Conservation (phyloP, 2,329 filamentous ascomycete genomes). For the Harringtonia aguacate region DNA sequence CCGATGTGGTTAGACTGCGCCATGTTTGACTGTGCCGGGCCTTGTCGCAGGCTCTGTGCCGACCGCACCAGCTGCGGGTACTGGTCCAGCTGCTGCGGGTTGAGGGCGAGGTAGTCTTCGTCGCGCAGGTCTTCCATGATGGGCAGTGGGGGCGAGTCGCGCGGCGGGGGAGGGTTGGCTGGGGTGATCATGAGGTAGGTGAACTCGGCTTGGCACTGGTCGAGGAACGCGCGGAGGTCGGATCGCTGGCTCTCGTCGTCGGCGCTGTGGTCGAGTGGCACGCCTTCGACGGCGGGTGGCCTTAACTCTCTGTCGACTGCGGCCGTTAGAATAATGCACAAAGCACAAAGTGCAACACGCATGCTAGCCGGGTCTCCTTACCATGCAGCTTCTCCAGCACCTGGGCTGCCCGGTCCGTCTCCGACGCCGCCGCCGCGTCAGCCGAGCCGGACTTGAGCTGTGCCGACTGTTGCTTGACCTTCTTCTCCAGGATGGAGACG, state of each 20-base stretch:
- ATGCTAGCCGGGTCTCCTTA: too few species aligned
- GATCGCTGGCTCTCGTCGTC: conserved; percentile 41
- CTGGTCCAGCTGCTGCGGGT: conserved; percentile 36
- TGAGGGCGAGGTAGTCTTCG: conserved; percentile 30
- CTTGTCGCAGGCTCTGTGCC: conserved; percentile 28
- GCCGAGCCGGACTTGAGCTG: conserved; percentile 48
- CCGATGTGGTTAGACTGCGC: conserved; percentile 38
- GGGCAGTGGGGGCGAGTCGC: conserved; percentile 45
- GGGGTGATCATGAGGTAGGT: conserved; percentile 59
- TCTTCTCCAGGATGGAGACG: conserved; percentile 78
- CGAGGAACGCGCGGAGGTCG: conserved; percentile 50
- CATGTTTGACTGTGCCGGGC: conserved; percentile 27
- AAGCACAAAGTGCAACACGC: not conserved
- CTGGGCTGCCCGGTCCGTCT: conserved; percentile 28
- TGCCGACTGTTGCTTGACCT: conserved; percentile 70
- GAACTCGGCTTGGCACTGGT: conserved; percentile 55
- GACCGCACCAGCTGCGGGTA: conserved; percentile 27
- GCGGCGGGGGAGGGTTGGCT: conserved; percentile 53
- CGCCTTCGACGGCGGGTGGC: conserved; percentile 30
- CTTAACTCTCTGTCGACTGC: conserved; percentile 30
- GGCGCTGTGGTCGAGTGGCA: conserved; percentile 32
- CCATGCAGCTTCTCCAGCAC: conserved; percentile 7
- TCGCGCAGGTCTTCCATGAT: conserved; percentile 49
- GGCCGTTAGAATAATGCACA: conserved; percentile 6
- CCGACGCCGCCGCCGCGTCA: conserved; percentile 27